Evolutionary conservation across 176 grass and related monocot species (phyloP), one percentile per base, ranked within the genome.

Genomic region (Poa annua): DNA sequence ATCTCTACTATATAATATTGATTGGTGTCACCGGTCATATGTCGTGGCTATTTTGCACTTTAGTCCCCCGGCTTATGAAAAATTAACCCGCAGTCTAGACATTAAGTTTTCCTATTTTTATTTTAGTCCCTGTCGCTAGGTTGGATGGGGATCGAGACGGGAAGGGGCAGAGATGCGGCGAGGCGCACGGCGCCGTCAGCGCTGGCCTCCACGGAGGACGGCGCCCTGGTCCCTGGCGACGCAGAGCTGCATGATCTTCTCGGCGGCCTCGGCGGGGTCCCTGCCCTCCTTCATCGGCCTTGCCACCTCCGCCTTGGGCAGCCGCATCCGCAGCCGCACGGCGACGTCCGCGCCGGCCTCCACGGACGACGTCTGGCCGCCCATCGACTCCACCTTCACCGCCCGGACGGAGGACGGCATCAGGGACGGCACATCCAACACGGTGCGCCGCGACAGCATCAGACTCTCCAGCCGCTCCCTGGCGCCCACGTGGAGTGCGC

Each of bases 191-290:
- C n/a, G n/a, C n/a, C n/a, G n/a, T n/a, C n/a, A n/a, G 10, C 11
- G 34, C 32, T 81, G 2, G 6, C 1, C n/a, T n/a, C n/a, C n/a
- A n/a, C n/a, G n/a, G n/a, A n/a, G n/a, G n/a, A 8, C 25, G 80
- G 51, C 15, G 35, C 80, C 60, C 76, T 84, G 66, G 81, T 94
- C 95, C 56, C 86, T 92, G 4, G 89, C 87, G 3, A 91, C 75
- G 77, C 97, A 99, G 6, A 99, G 87, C 85, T 90, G 81, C 93
- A 99, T 96, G 86, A 99, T 96, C 91, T 75, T 85, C 86, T 96
- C 85, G 1, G 97, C 93, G 7, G 89, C 93, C 70, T 99, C 97
- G 16, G 93, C 50, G 3, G 97, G 74, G 70, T 93, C 87, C 83
- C 45, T 68, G 91, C 97, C 96, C 86, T 96, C 97, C 91, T 90